Base-by-base conservation (phyloP, 192 early-diverging fungal genomes). In the Umbelopsis vinacea region DNA sequence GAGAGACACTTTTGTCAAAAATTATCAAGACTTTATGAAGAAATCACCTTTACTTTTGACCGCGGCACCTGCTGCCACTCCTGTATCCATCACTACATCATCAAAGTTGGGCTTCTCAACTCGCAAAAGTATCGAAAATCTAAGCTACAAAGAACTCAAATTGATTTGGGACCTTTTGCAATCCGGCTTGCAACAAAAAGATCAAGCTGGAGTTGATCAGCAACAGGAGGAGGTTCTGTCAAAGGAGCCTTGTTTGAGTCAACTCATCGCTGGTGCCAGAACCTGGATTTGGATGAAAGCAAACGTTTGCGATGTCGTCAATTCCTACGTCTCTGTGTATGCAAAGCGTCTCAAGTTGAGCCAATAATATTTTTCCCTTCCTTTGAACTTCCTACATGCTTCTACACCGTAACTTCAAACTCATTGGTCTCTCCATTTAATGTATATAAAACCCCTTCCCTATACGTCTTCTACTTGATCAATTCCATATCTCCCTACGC, bases 1-100 rank as follows among this genome's bases (percentile, higher is more conserved):
- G 11, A 29, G 57, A 43, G 55, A 75, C 22, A 71, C 74, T 5
- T 63, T 63, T 63, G 57, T 63, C 29, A 63, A 63, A 14, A 63
- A 63, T 19, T 63, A 63, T 33, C 57, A 63, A 37, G 14, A 14
- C 26, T 63, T 63, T 6, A 37, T 63, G 35, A 63, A 63, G 15
- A 63, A 29, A 5, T 63, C 57, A 7, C 57, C 57, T 19, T 37
- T 35, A 29, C 57, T 29, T 14, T 37, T 63, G 29, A 63, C 57
- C 33, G 57, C 26, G 2, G 17, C 57, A 3, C 57, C 57, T 17
- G 23, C 57, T 63, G 3, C 26, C 29, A 63, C 33, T 37, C 26
- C 26, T 14, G 29, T 29, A 11, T 17, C 15, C 33, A 37, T 12
- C 26, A 14, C 15, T 37, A 17, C 57, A 6, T 50, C 48, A 50